Conservation (phyloP, 2,329 filamentous ascomycete species). For the Colletotrichum orbiculare region DNA sequence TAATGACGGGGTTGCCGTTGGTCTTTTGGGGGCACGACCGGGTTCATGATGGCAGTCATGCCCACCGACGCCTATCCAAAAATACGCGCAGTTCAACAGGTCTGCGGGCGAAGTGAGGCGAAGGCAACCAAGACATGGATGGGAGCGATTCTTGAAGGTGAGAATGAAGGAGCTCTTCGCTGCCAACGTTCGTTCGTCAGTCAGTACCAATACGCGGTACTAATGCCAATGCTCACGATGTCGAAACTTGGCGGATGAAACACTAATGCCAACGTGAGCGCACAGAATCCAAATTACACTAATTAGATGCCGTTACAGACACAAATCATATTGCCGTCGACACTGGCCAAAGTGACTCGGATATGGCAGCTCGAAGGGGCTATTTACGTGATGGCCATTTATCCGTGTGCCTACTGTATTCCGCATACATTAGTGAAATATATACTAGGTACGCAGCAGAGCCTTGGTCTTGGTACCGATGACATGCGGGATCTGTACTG, state of each 20-base stretch:
- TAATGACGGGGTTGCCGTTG: constrained; percentile 11
- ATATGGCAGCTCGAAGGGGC: constrained; percentile 4
- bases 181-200: constrained; percentile 12
- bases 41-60: background rate
- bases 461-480: too few species aligned
- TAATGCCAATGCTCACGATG: constrained; percentile 12
- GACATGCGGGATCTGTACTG: too few species aligned
- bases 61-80: constrained; percentile 23
- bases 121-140: constrained; percentile 14
- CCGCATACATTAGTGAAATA: too few species aligned
- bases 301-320: constrained; percentile 17
- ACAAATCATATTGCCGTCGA: background rate
- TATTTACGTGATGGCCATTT: too few species aligned
- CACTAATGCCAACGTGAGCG: constrained; percentile 23
- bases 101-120: background rate
- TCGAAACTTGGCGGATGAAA: too few species aligned
- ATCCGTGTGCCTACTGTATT: too few species aligned
- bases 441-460: too few species aligned
- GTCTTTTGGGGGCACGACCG: constrained; percentile 1
- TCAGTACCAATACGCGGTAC: constrained; percentile 9
- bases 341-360: background rate
- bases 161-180: background rate
- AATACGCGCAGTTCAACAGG: constrained; percentile 11
- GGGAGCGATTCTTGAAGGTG: background rate
- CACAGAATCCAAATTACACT: background rate